Conservation (phyloP, 2,329 filamentous ascomycete genomes). For the Colletotrichum chrysophilum region DNA sequence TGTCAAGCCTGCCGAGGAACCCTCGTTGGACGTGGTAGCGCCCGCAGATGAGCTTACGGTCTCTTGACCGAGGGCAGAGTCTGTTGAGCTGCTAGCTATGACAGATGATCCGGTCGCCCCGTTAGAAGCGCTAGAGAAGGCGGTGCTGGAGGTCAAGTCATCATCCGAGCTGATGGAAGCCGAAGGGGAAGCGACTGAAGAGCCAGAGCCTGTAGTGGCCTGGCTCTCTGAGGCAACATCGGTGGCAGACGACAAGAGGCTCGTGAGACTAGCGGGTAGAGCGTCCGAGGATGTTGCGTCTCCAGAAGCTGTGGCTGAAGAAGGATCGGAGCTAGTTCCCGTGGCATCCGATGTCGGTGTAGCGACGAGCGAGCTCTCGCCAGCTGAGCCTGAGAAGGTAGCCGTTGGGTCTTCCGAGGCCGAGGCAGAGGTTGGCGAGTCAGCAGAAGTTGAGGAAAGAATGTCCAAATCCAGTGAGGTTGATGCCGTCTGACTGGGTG, state of each 20-base stretch:
- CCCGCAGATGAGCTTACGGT: background rate
- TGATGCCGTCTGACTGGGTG: background rate
- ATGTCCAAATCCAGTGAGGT: background rate
- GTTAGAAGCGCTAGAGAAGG: background rate
- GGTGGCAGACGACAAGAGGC: background rate
- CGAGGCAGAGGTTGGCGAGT: background rate
- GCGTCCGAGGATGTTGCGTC: background rate
- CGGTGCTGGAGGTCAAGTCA: background rate
- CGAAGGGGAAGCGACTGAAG: background rate
- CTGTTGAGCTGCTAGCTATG: background rate
- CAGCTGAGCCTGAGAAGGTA: background rate
- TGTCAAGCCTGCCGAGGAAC: background rate
- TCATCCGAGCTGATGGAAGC: background rate
- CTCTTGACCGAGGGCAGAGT: background rate
- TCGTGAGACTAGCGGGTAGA: background rate
- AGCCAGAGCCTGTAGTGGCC: background rate
- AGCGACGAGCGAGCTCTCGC: background rate
- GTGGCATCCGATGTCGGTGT: background rate
- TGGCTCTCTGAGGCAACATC: background rate
- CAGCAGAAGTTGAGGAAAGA: background rate
- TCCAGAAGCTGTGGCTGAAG: background rate
- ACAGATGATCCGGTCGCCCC: background rate
- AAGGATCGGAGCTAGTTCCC: background rate
- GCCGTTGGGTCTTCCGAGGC: background rate
- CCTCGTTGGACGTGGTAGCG: background rate